Evolutionary conservation across 2,329 filamentous ascomycete genomes (phyloP).

Genomic region (Setomelanomma holmii): DNA sequence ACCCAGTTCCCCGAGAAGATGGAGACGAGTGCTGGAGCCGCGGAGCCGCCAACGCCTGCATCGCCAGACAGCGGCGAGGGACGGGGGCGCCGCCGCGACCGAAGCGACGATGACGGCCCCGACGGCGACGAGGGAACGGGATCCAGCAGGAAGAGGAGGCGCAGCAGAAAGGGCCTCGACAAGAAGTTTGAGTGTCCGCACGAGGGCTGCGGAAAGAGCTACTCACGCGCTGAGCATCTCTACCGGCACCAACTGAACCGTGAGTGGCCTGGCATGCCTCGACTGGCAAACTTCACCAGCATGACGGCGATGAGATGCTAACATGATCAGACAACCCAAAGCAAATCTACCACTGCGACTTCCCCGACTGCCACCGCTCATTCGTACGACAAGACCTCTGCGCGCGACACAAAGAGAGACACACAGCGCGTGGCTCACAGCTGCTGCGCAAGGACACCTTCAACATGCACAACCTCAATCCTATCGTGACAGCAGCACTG

Average conservation of each 20-base stretch:
- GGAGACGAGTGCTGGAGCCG: slow-evolving; percentile 35
- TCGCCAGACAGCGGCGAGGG: slow-evolving; percentile 44
- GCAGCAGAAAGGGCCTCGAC: slow-evolving; percentile 79
- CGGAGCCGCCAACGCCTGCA: slow-evolving; percentile 41
- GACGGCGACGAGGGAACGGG: slow-evolving; percentile 41
- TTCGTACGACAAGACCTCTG: slow-evolving; percentile 95
- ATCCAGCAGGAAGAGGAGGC: slow-evolving; percentile 63
- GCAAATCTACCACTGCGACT: slow-evolving; percentile 93
- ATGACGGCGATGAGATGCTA: neutral
- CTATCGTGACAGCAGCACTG: slow-evolving; percentile 50
- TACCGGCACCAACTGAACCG: slow-evolving; percentile 96
- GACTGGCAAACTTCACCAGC: neutral
- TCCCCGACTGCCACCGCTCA: slow-evolving; percentile 84
- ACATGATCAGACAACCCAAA: slow-evolving; percentile 77
- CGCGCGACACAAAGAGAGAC: slow-evolving; percentile 65
- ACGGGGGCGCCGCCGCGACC: slow-evolving; percentile 48
- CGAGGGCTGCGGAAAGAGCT: slow-evolving; percentile 91
- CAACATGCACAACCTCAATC: slow-evolving; percentile 58
- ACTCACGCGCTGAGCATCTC: slow-evolving; percentile 94
- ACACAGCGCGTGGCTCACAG: slow-evolving; percentile 72
- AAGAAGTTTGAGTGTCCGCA: slow-evolving; percentile 77
- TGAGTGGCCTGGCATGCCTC: slow-evolving; percentile 63
- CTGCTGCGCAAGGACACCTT: slow-evolving; percentile 76
- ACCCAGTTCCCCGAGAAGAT: slow-evolving; percentile 45
- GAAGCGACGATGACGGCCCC: slow-evolving; percentile 40